These are phyloP conservation scores for Trichophyton simii DNA, from an alignment of 2,329 filamentous ascomycete species.

Conservation along the genomic window DNA sequence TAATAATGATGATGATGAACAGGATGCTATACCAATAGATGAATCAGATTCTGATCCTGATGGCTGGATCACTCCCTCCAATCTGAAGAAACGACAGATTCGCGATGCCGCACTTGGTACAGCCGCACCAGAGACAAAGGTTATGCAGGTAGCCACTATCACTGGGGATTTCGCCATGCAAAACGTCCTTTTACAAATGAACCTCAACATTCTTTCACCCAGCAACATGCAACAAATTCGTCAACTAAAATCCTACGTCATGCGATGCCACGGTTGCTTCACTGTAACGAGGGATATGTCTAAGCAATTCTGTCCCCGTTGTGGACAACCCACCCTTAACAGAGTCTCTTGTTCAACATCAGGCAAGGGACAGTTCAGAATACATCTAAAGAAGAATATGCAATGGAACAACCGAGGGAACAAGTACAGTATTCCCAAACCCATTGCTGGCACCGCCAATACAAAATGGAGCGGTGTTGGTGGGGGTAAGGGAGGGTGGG, in stretches of 20 bases:
- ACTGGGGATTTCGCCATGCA: constrained; percentile 97
- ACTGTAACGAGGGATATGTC: constrained; percentile 66
- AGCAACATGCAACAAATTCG: constrained; percentile 62
- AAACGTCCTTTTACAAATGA: constrained; percentile 89
- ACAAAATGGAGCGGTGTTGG: constrained; percentile 55
- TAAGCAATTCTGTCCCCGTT: constrained; percentile 85
- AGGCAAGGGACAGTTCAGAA: constrained; percentile 61
- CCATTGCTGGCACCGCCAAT: constrained; percentile 65
- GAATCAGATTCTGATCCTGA: constrained; percentile 42
- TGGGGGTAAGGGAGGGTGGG: constrained; percentile 81
- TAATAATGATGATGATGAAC: constrained; percentile 20
- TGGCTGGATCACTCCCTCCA: constrained; percentile 89
- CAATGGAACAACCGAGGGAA: constrained; percentile 93
- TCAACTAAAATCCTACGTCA: constrained; percentile 73
- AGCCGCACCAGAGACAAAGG: constrained; percentile 44
- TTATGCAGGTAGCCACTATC: constrained; percentile 77
- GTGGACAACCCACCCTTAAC: constrained; percentile 75
- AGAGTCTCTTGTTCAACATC: constrained; percentile 78
- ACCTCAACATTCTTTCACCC: constrained; percentile 75
- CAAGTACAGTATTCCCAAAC: constrained; percentile 85
- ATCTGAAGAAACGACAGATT: constrained; percentile 72
- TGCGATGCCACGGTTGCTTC: constrained; percentile 93
- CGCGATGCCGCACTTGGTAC: constrained; percentile 45
- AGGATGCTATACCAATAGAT: constrained; percentile 13
- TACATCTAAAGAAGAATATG: constrained; percentile 89